phyloP scores from a whole-genome alignment of 257 asterid species.

The Salvia splendens region DNA sequence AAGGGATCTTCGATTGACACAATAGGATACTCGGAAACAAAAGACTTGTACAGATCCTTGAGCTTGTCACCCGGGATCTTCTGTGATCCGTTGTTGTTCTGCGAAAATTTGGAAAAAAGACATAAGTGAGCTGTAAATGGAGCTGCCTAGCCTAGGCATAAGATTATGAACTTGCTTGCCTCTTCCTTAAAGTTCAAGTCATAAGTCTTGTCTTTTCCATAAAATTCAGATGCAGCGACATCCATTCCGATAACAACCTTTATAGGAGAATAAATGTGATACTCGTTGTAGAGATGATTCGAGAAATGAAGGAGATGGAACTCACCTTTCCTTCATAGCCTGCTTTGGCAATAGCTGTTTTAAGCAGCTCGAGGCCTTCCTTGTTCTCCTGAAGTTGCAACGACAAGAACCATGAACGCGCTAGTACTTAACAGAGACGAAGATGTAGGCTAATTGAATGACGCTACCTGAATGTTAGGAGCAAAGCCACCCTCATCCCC shows the following conservation, averaged over 20 bases:
- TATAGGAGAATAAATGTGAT: neutral
- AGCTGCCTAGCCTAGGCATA: neutral
- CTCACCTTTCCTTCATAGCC: slow-evolving; percentile 85
- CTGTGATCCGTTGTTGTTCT: slow-evolving; percentile 76
- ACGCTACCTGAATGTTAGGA: slow-evolving; percentile 82
- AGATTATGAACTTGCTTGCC: slow-evolving; percentile 37
- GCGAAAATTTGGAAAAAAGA: slow-evolving; percentile 27
- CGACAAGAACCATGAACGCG: neutral
- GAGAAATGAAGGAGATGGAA: neutral
- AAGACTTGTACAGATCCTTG: slow-evolving; percentile 89
- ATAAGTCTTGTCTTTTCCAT: slow-evolving; percentile 68
- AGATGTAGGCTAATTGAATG: neutral
- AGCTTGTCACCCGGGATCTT: slow-evolving; percentile 91
- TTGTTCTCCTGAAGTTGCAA: slow-evolving; percentile 74
- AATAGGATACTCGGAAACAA: slow-evolving; percentile 79
- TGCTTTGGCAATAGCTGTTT: slow-evolving; percentile 94
- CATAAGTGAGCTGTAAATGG: neutral
- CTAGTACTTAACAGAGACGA: too few relatives aligned
- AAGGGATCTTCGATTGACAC: slow-evolving; percentile 96
- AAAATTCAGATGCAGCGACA: slow-evolving; percentile 99
- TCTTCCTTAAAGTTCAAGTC: slow-evolving; percentile 98
- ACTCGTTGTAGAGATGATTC: too few relatives aligned
- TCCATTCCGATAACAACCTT: slow-evolving; percentile 99
- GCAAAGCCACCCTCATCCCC: slow-evolving; percentile 99
- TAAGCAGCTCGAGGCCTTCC: slow-evolving; percentile 95